A percentile compares a stretch with the other conserved stretches of the same genome.
These are phyloP conservation scores for Peronospora belbahrii DNA, from an alignment of 352 stramenopile species.

Conservation along the genomic window DNA sequence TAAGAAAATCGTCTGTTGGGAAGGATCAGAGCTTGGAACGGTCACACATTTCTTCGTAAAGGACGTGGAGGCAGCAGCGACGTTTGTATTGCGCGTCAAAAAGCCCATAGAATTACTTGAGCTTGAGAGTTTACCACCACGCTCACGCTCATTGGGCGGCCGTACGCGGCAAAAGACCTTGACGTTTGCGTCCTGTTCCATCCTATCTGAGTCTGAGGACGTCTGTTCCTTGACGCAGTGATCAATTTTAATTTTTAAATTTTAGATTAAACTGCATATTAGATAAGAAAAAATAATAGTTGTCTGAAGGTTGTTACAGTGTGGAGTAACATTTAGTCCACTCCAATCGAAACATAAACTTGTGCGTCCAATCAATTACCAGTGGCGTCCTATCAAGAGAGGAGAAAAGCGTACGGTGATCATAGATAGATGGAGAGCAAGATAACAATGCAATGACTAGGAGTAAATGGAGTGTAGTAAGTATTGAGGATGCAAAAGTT, in stretches of 20 bases:
- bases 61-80: conserved; percentile 8
- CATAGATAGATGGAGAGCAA: too few relatives aligned
- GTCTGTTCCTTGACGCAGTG: too few relatives aligned
- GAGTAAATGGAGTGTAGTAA: conserved; percentile 3
- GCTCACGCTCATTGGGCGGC: conserved; percentile 69
- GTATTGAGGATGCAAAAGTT: conserved; percentile 19
- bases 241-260: too few relatives aligned
- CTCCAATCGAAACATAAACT: background rate
- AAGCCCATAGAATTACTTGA: conserved; percentile 13
- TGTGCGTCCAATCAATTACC: conserved; percentile 6
- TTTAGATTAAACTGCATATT: too few relatives aligned
- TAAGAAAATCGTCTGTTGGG: conserved; percentile 55
- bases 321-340: too few relatives aligned
- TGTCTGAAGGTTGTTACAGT: background rate
- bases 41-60: conserved; percentile 58
- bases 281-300: background rate
- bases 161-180: conserved; percentile 84
- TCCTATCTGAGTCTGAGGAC: too few relatives aligned
- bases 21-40: conserved; percentile 33
- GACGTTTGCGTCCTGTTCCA: conserved; percentile 53
- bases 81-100: conserved; percentile 8
- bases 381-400: conserved; percentile 22
- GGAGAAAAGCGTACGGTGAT: conserved; percentile 1
- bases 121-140: conserved; percentile 15
- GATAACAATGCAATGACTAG: too few relatives aligned